A percentile compares a stretch with the other conserved stretches of the same genome.
phyloP scores from a whole-genome alignment of 352 stramenopile species.

The Pythium volutum region DNA sequence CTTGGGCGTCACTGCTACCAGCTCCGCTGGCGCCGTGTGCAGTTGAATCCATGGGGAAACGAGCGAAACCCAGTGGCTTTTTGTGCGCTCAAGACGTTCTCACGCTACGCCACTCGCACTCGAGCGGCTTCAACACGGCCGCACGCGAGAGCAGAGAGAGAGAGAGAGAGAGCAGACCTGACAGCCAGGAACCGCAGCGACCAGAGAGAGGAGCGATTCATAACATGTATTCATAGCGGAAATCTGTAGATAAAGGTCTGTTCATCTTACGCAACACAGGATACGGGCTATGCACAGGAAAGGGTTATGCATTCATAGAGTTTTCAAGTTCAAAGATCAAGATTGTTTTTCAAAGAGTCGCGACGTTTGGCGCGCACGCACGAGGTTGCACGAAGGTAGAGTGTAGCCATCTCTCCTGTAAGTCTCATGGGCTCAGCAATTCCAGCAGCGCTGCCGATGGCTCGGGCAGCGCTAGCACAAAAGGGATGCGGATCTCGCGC shows the following conservation, averaged over 20 bases:
- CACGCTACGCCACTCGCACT: not conserved
- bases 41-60: not conserved
- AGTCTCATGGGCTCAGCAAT: slow-evolving; percentile 6
- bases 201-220: not conserved
- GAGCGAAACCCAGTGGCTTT: no score
- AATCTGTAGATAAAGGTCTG: not conserved
- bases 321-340: slow-evolving; percentile 8
- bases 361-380: slow-evolving; percentile 22
- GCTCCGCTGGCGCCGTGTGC: not conserved
- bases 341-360: slow-evolving; percentile 14
- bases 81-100: not conserved
- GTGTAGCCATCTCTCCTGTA: slow-evolving; percentile 31
- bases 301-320: not conserved
- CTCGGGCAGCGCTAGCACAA: slow-evolving; percentile 44
- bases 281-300: not conserved
- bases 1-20: not conserved
- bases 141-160: slow-evolving; percentile 2
- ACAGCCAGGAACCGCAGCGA: not conserved
- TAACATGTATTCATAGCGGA: not conserved
- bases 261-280: not conserved
- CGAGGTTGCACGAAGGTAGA: slow-evolving; percentile 24
- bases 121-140: slow-evolving; percentile 22
- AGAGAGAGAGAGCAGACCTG: not conserved
- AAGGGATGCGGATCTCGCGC: slow-evolving; percentile 56
- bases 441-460: slow-evolving; percentile 34